These are phyloP conservation scores for Fusarium oxysporum DNA, from an alignment of 2,329 filamentous ascomycete species.

Conservation along the genomic window DNA sequence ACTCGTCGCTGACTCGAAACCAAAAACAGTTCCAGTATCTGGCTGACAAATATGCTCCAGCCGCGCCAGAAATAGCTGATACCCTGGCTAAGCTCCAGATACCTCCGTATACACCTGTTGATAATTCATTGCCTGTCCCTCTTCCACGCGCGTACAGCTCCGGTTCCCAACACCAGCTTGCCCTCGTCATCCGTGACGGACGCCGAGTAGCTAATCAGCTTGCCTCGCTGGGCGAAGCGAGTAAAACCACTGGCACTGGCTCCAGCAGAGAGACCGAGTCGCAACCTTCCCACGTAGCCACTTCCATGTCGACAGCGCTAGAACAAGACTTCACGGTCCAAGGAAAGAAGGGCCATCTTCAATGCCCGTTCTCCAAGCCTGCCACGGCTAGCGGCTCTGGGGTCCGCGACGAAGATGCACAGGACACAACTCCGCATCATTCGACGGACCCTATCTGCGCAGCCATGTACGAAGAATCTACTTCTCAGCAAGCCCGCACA, in stretches of 20 bases:
- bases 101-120: conserved; percentile 63
- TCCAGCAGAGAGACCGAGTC: conserved; percentile 63
- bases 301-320: conserved; percentile 73
- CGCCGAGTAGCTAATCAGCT: conserved; percentile 68
- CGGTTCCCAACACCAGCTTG: conserved; percentile 64
- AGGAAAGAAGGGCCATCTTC: conserved; percentile 81
- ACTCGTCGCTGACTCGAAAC: conserved; percentile 41
- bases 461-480: conserved; percentile 71
- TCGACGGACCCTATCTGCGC: conserved; percentile 72
- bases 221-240: conserved; percentile 60
- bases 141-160: conserved; percentile 61
- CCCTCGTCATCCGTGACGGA: conserved; percentile 73
- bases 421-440: conserved; percentile 60
- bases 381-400: conserved; percentile 48
- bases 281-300: conserved; percentile 58
- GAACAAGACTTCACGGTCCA: conserved; percentile 93
- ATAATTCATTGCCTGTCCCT: conserved; percentile 64
- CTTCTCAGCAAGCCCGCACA: conserved; percentile 62
- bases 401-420: conserved; percentile 42
- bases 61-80: conserved; percentile 73
- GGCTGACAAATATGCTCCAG: conserved; percentile 75
- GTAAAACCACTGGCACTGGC: conserved; percentile 61
- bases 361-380: conserved; percentile 79
- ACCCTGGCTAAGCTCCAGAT: conserved; percentile 75
- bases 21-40: conserved; percentile 69